Base-by-base conservation (phyloP, 129 eudicot genomes). In the Lactuca saligna region DNA sequence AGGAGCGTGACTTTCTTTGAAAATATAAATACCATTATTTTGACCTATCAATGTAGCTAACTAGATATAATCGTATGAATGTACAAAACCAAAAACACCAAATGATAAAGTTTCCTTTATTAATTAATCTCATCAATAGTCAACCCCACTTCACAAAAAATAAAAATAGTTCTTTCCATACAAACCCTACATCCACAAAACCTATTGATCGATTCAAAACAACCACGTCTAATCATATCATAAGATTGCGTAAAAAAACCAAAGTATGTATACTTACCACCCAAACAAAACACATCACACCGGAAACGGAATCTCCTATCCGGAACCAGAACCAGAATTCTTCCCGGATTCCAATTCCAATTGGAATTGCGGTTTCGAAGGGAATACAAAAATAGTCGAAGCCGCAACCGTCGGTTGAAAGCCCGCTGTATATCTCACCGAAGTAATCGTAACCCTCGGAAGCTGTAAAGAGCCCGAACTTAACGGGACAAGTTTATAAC, bases 341-440 rank as follows among this genome's bases (percentile, higher is more conserved):
- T 69, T 37, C 54, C 66, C 72, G 0, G 55, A 25, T 61, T 65
- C 82, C 10, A 31, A 34, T 10, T 70, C 78, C 60, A 66, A 17
- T 61, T 78, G 74, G 59, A 89, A 85, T 57, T 65, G 92, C 34
- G 97, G 97, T 59, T 78, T 81, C 7, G 90, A 78, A 29, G 99
- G 99, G 75, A 87, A 93, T 14, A 93, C 89, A 67, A 93, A 93
- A 50, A 93, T 78, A 44, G 91, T 61, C 4, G 95, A 82, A 37
- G 99, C 96, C 17, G 85, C 80, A 53, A 64, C 57, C 3, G 99
- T 87, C 12, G 99, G 92, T 66, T 87, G 95, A 41, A 93, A 87
- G 14, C 82, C 86, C 35, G 95, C 91, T 44, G 87, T 75, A 73
- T 93, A 87, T 67, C 99, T 81, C 50, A 80, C 72, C 0, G 97